Evolutionary conservation across 73 alveolate species (phyloP).

Genomic region (Blepharisma stoltei): DNA sequence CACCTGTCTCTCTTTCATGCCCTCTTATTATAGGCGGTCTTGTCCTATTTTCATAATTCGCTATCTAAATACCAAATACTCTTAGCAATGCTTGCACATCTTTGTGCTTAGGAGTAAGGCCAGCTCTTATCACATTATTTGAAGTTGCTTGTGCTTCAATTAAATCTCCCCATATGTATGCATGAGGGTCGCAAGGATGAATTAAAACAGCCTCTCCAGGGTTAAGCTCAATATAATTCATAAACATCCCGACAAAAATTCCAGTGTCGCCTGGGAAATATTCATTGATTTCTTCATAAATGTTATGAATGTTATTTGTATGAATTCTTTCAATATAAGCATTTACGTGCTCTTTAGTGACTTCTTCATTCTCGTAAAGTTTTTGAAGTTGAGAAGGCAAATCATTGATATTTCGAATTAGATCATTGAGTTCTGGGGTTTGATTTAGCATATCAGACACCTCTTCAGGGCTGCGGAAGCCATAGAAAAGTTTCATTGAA

Average conservation of each 20-base stretch:
- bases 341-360: not conserved
- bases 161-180: conserved; percentile 95
- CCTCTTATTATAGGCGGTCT: conserved; percentile 16
- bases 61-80: conserved; percentile 36
- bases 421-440: not conserved
- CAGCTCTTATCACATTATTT: conserved; percentile 99
- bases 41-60: not conserved
- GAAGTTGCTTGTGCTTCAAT: conserved; percentile 97
- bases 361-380: not conserved
- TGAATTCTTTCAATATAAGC: conserved; percentile 2
- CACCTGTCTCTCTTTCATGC: not conserved
- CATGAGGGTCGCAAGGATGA: conserved; percentile 95
- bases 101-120: conserved; percentile 93
- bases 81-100: conserved; percentile 72
- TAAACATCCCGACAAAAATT: conserved; percentile 76
- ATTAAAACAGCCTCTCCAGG: conserved; percentile 92
- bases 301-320: not conserved
- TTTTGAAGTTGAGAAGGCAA: not conserved
- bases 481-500: conserved; percentile 87
- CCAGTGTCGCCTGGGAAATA: conserved; percentile 92
- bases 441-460: conserved; percentile 32
- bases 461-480: conserved; percentile 63
- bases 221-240: conserved; percentile 79
- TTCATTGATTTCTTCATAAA: conserved; percentile 26
- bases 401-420: not conserved